phyloP scores from a whole-genome alignment of 495 filamentous ascomycete species.

The Talaromyces ruber region DNA sequence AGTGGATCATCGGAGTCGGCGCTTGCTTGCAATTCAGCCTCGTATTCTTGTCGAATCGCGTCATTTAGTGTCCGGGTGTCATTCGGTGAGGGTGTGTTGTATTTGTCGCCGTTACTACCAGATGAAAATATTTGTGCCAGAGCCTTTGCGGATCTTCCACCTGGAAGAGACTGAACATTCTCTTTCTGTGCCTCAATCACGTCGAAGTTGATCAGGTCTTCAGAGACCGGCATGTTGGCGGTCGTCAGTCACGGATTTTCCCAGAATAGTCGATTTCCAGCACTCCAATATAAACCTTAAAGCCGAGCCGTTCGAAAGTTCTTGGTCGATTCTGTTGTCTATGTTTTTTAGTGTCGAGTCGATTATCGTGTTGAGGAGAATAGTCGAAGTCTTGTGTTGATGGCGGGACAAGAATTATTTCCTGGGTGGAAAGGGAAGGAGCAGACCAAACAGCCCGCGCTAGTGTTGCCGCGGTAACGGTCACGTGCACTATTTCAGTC shows the following conservation, averaged over 20 bases:
- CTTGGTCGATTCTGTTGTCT: not conserved
- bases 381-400: slow-evolving; percentile 2
- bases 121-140: slow-evolving; percentile 79
- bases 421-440: not conserved
- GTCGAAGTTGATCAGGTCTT: slow-evolving; percentile 77
- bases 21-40: slow-evolving; percentile 68
- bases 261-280: not conserved
- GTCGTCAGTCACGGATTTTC: not conserved
- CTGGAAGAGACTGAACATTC: slow-evolving; percentile 89
- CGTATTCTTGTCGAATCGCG: slow-evolving; percentile 71
- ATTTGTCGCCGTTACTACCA: slow-evolving; percentile 31
- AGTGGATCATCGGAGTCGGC: slow-evolving; percentile 89
- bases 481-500: slow-evolving; percentile 16
- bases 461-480: slow-evolving; percentile 26
- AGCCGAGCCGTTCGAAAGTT: not conserved
- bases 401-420: not conserved
- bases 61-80: slow-evolving; percentile 72
- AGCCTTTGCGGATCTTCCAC: slow-evolving; percentile 82
- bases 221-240: slow-evolving; percentile 40
- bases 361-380: slow-evolving; percentile 4
- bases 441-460: not conserved
- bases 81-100: slow-evolving; percentile 50
- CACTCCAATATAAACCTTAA: not conserved
- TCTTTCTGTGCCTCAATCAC: slow-evolving; percentile 96
- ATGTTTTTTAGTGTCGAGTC: slow-evolving; percentile 5